Conservation (phyloP, 106 monocot genomes). For the Gastrodia elata region DNA sequence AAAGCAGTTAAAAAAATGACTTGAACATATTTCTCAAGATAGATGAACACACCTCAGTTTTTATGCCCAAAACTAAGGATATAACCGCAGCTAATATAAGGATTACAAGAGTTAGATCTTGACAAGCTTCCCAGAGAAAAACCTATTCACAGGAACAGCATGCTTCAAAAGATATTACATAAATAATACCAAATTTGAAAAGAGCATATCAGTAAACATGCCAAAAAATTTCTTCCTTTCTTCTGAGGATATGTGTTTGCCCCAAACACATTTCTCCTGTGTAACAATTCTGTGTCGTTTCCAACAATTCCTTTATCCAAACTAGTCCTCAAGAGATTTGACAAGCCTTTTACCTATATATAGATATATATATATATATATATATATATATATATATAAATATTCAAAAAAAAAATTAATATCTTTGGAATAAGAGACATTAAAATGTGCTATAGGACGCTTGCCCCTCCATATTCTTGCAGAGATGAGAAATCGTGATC, state of each 20-base stretch:
- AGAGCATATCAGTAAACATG: slow-evolving; percentile 18
- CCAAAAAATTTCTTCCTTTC: slow-evolving; percentile 81
- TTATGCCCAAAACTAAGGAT: slow-evolving; percentile 75
- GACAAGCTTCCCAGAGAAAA: slow-evolving; percentile 87
- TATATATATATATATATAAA: too few relatives aligned
- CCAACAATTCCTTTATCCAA: slow-evolving; percentile 62
- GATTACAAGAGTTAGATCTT: slow-evolving; percentile 82
- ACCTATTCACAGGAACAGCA: slow-evolving; percentile 23
- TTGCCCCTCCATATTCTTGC: slow-evolving; percentile 76
- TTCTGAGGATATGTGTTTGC: slow-evolving; percentile 85
- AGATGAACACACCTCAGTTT: slow-evolving; percentile 57
- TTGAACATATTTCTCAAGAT: not conserved
- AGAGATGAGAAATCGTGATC: slow-evolving; percentile 58
- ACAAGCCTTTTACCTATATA: slow-evolving; percentile 53
- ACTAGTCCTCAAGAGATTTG: slow-evolving; percentile 51
- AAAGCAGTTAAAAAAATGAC: not conserved
- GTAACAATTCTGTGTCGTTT: slow-evolving; percentile 56
- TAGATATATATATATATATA: too few relatives aligned
- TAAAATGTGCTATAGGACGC: slow-evolving; percentile 4
- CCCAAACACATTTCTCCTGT: slow-evolving; percentile 61
- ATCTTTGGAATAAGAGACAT: not conserved
- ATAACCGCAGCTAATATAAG: slow-evolving; percentile 80
- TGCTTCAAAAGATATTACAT: not conserved
- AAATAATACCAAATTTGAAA: slow-evolving; percentile 1
- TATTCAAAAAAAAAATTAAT: not conserved